phyloP scores from a whole-genome alignment of 2,329 filamentous ascomycete species.

The Aspergillus sp. region DNA sequence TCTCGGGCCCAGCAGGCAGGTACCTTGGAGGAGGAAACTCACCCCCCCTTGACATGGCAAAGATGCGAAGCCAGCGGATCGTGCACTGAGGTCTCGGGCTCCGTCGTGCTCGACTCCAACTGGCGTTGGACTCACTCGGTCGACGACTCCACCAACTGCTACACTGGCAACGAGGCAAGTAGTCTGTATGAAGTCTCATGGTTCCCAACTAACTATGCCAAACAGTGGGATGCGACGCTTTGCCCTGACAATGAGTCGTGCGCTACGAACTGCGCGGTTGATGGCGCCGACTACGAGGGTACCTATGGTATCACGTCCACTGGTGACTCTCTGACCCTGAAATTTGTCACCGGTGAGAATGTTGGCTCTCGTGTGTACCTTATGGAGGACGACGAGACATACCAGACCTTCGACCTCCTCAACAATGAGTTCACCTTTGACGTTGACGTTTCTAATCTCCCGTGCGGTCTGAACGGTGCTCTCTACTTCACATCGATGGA shows the following conservation, averaged over 20 bases:
- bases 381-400: conserved; percentile 57
- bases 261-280: conserved; percentile 56
- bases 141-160: conserved; percentile 54
- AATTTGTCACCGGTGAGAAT: conserved; percentile 46
- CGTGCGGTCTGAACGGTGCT: conserved; percentile 70
- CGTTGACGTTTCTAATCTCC: conserved; percentile 66
- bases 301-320: conserved; percentile 54
- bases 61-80: conserved; percentile 52
- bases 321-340: conserved; percentile 50
- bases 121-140: conserved; percentile 58
- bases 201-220: not conserved
- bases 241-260: conserved; percentile 53
- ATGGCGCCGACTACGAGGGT: conserved; percentile 54
- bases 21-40: conserved; percentile 33
- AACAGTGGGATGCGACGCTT: conserved; percentile 44
- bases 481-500: conserved; percentile 65
- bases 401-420: conserved; percentile 63
- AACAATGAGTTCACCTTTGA: conserved; percentile 71
- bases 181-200: not conserved
- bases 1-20: conserved; percentile 33
- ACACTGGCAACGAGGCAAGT: conserved; percentile 48
- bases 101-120: conserved; percentile 58
- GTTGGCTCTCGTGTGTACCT: conserved; percentile 61
- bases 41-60: conserved; percentile 56
- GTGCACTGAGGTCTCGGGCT: conserved; percentile 54